phyloP scores from a whole-genome alignment of 1,284 basidiomycete genomes.

The Chalciporus sp. region DNA sequence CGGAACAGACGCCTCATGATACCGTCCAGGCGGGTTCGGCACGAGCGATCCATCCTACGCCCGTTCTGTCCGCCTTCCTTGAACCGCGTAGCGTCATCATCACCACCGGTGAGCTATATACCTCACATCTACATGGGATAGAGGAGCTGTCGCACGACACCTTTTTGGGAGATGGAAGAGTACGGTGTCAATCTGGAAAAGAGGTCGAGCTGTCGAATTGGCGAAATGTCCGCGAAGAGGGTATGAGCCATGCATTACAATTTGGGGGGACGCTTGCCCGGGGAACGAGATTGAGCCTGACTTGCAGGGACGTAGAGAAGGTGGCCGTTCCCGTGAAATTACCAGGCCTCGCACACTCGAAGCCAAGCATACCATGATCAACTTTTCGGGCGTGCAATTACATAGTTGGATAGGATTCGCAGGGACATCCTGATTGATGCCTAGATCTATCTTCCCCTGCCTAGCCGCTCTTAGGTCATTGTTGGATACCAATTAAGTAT shows the following conservation, averaged over 20 bases:
- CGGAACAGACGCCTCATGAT: constrained; percentile 1
- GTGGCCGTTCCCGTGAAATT: constrained; percentile 37
- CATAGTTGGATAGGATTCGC: too few species aligned
- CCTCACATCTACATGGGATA: constrained; percentile 76
- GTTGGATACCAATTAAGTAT: too few species aligned
- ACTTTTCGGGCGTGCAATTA: too few species aligned
- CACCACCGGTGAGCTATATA: constrained; percentile 71
- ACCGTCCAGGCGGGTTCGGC: constrained; percentile 38
- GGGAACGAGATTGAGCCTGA: constrained; percentile 76
- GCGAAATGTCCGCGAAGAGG: constrained; percentile 46
- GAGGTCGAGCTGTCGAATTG: constrained; percentile 58
- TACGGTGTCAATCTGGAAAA: constrained; percentile 22
- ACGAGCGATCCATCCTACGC: constrained; percentile 60
- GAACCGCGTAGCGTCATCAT: constrained; percentile 83
- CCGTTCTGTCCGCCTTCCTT: constrained; percentile 74
- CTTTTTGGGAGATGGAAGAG: constrained; percentile 31
- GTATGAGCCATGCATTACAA: constrained; percentile 40
- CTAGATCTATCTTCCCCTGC: too few species aligned
- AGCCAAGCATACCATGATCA: too few species aligned
- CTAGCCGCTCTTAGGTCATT: too few species aligned
- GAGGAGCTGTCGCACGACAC: constrained; percentile 53
- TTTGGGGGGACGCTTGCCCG: constrained; percentile 57
- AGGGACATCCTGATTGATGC: too few species aligned
- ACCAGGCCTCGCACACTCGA: not conserved
- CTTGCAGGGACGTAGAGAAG: constrained; percentile 81